A percentile compares a stretch with the other conserved stretches of the same genome.
phyloP scores from a whole-genome alignment of 73 alveolate species.

The Paramecium sexaurelia region DNA sequence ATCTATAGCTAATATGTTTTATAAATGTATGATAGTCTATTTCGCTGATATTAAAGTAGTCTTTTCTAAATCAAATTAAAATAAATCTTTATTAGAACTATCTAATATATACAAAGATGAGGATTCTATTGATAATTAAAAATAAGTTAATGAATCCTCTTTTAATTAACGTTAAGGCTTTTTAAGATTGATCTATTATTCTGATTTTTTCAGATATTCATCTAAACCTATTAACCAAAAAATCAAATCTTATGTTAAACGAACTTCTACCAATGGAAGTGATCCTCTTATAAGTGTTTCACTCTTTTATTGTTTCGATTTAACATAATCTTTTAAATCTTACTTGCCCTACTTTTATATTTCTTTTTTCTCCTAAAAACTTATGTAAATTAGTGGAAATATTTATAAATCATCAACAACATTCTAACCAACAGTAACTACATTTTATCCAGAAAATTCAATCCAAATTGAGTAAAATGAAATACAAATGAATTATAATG shows the following conservation, averaged over 20 bases:
- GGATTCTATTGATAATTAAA: not conserved
- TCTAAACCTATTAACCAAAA: not conserved
- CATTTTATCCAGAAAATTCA: conserved; percentile 11
- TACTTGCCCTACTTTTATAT: not conserved
- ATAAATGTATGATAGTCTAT: not conserved
- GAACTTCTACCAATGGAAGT: not conserved
- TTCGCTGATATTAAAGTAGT: not conserved
- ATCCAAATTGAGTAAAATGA: conserved; percentile 12
- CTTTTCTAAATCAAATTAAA: not conserved
- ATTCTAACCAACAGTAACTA: not conserved
- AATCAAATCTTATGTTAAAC: not conserved
- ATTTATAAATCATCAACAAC: not conserved
- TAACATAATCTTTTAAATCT: not conserved
- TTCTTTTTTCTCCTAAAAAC: not conserved
- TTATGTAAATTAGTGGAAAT: not conserved
- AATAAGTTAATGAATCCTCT: not conserved
- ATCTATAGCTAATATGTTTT: not conserved
- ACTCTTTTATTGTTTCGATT: not conserved
- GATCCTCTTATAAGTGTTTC: conserved; percentile 11
- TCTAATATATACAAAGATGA: not conserved
- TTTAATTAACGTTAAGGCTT: not conserved
- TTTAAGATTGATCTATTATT: not conserved
- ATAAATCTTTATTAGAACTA: not conserved
- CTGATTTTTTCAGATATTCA: not conserved
- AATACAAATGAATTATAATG: not conserved